Conservation (phyloP, 805 yeast genomes). For the Lachancea fermentati region DNA sequence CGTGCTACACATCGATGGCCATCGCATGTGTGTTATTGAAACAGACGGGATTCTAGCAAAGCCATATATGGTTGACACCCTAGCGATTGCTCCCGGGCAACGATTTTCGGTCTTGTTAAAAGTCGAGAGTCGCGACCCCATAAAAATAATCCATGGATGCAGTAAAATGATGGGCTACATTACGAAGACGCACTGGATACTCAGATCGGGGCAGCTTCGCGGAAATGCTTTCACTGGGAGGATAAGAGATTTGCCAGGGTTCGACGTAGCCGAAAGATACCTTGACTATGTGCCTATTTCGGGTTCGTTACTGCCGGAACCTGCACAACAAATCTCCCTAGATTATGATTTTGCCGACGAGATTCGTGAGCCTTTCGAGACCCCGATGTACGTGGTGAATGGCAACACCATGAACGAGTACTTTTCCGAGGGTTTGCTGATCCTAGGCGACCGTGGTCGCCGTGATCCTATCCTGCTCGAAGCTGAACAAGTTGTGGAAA, state of each 20-base stretch:
- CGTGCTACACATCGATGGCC: slow-evolving; percentile 48
- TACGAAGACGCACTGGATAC: slow-evolving; percentile 29
- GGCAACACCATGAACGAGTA: slow-evolving; percentile 55
- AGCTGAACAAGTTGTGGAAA: slow-evolving; percentile 50
- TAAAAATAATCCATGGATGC: slow-evolving; percentile 45
- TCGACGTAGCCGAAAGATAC: slow-evolving; percentile 18
- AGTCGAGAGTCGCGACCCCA: slow-evolving; percentile 38
- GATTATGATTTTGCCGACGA: slow-evolving; percentile 50
- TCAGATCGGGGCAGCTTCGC: slow-evolving; percentile 5
- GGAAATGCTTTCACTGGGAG: slow-evolving; percentile 20
- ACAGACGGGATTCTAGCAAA: slow-evolving; percentile 54
- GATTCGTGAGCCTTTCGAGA: slow-evolving; percentile 32
- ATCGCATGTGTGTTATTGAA: slow-evolving; percentile 49
- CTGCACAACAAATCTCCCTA: slow-evolving; percentile 36
- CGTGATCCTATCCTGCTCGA: slow-evolving; percentile 39
- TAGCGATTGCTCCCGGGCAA: slow-evolving; percentile 70
- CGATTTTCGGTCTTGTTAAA: slow-evolving; percentile 59
- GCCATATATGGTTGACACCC: slow-evolving; percentile 41
- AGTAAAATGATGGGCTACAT: slow-evolving; percentile 47
- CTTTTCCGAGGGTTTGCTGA: slow-evolving; percentile 9
- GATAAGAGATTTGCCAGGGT: slow-evolving; percentile 37
- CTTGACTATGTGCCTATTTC: slow-evolving; percentile 17
- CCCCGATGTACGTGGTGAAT: slow-evolving; percentile 45
- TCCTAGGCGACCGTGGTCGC: slow-evolving; percentile 19
- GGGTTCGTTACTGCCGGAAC: slow-evolving; percentile 8